Evolutionary conservation across 176 grass and related monocot species (phyloP).

Genomic region (Ampelocalamus luodianensis): DNA sequence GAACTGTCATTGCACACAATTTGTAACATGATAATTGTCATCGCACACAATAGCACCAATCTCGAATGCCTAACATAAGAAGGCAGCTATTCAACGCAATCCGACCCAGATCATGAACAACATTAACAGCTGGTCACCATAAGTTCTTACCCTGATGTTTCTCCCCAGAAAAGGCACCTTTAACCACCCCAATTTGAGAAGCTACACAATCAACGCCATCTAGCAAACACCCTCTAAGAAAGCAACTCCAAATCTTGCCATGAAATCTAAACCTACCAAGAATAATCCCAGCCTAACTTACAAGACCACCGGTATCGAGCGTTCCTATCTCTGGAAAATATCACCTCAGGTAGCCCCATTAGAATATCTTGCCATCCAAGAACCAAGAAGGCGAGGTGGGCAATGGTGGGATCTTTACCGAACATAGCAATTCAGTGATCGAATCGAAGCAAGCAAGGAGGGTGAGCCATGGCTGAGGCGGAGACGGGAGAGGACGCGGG

Average conservation of each 20-base stretch:
- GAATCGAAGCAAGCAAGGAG: background rate
- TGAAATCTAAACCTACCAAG: background rate
- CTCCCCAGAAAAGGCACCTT: background rate
- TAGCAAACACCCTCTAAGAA: background rate
- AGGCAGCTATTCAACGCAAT: background rate
- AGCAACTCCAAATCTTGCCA: background rate
- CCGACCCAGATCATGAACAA: background rate
- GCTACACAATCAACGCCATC: background rate
- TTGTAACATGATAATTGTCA: background rate
- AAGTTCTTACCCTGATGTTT: background rate
- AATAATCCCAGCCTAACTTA: conserved; percentile 9
- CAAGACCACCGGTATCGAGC: background rate
- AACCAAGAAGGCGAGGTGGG: conserved; percentile 8
- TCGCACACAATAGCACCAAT: background rate
- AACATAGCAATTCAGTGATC: background rate
- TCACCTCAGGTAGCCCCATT: background rate
- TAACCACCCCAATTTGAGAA: background rate
- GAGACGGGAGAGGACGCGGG: background rate
- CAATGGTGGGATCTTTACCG: conserved; percentile 5
- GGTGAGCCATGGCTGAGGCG: background rate
- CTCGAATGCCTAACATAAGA: background rate
- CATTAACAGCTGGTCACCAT: background rate
- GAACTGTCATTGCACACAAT: background rate
- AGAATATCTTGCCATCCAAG: conserved; percentile 2
- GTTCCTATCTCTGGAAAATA: background rate